A percentile compares a stretch with the other conserved stretches of the same genome.
These are phyloP conservation scores for Aspergillus nidulans DNA, from an alignment of 495 filamentous ascomycete genomes.

Conservation along the genomic window DNA sequence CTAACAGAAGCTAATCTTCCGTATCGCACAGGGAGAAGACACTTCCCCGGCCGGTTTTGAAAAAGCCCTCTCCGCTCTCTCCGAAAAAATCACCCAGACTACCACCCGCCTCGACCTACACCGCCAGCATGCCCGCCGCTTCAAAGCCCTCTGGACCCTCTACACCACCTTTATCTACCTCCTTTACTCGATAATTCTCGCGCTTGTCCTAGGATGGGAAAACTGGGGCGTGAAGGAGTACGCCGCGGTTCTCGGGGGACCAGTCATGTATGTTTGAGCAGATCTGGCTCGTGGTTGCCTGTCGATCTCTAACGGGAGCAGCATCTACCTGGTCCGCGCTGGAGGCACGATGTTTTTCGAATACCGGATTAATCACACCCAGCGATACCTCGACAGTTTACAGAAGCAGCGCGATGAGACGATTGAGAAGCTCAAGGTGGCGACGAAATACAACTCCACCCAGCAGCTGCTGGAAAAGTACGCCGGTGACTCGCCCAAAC, in stretches of 20 bases:
- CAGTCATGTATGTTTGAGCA: conserved; percentile 57
- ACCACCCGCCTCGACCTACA: conserved; percentile 66
- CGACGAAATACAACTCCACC: conserved; percentile 93
- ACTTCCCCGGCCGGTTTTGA: conserved; percentile 90
- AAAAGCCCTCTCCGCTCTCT: conserved; percentile 75
- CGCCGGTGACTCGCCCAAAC: conserved; percentile 56
- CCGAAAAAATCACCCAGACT: conserved; percentile 70
- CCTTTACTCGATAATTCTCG: conserved; percentile 71
- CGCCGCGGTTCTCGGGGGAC: conserved; percentile 70
- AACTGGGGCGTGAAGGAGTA: conserved; percentile 73
- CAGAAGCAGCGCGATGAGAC: conserved; percentile 75
- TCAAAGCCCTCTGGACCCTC: conserved; percentile 82
- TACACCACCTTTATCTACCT: conserved; percentile 89
- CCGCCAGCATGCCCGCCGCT: conserved; percentile 66
- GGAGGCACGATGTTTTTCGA: conserved; percentile 66
- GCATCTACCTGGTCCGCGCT: conserved; percentile 64
- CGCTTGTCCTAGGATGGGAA: conserved; percentile 80
- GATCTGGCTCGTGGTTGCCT: neutral
- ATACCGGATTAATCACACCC: conserved; percentile 67
- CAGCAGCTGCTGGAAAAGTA: conserved; percentile 93
- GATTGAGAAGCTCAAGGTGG: conserved; percentile 88
- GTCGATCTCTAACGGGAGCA: conserved; percentile 20
- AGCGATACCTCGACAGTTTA: conserved; percentile 64
- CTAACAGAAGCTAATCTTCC: neutral
- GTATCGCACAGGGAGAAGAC: conserved; percentile 58